Conservation (phyloP, 2,329 filamentous ascomycete genomes). For the Cladosporium colombiae region DNA sequence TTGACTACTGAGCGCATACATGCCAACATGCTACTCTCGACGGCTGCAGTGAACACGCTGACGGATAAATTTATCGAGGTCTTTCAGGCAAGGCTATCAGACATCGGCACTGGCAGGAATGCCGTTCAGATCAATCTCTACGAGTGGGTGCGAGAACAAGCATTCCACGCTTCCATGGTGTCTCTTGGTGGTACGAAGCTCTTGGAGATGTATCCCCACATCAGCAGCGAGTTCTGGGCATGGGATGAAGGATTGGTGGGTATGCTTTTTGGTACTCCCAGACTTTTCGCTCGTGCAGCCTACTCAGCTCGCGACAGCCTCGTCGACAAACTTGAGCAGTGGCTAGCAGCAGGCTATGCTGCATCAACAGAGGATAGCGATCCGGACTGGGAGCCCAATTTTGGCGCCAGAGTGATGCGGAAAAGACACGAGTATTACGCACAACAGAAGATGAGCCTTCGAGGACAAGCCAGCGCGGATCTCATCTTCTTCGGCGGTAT, state of each 20-base stretch:
- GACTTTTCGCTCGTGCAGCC: constrained; percentile 23
- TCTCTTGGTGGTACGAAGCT: constrained; percentile 35
- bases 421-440: constrained; percentile 27
- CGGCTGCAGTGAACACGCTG: constrained; percentile 22
- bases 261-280: constrained; percentile 28
- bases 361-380: constrained; percentile 16
- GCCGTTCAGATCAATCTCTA: constrained; percentile 31
- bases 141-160: constrained; percentile 33
- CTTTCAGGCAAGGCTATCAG: constrained; percentile 15
- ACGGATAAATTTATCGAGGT: constrained; percentile 24
- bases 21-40: constrained; percentile 21
- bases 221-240: constrained; percentile 30
- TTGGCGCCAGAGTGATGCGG: constrained; percentile 27
- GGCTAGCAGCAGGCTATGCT: constrained; percentile 21
- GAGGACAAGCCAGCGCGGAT: constrained; percentile 25
- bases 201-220: constrained; percentile 33
- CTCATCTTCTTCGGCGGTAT: constrained; percentile 32
- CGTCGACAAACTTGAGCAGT: constrained; percentile 24
- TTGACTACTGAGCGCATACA: constrained; percentile 23
- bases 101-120: constrained; percentile 14
- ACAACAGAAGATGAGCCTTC: constrained; percentile 22
- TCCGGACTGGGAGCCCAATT: constrained; percentile 25
- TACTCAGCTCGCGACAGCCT: constrained; percentile 23
- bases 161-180: constrained; percentile 35
- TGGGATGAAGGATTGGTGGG: constrained; percentile 27